Conservation (phyloP, 139 green algal genomes). For the Nannochloris sp. region DNA sequence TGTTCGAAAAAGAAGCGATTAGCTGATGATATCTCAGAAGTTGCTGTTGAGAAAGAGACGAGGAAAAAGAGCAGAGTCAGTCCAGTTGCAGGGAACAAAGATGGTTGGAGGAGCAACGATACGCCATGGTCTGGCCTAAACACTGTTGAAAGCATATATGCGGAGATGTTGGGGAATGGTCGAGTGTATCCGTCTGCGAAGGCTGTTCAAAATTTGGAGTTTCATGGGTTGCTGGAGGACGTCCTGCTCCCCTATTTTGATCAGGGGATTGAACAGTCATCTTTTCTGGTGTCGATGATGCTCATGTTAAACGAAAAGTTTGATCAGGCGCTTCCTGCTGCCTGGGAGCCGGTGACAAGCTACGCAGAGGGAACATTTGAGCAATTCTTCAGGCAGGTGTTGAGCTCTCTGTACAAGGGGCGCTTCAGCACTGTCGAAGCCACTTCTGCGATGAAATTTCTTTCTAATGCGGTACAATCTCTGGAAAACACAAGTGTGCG, state of each 20-base stretch:
- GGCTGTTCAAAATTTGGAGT: slow-evolving; percentile 63
- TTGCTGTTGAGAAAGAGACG: too few species aligned
- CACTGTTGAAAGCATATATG: slow-evolving; percentile 52
- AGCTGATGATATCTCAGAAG: too few species aligned
- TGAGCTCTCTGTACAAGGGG: not conserved
- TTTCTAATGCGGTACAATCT: slow-evolving; percentile 75
- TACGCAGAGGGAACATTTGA: too few species aligned
- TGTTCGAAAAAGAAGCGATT: too few species aligned
- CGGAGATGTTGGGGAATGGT: slow-evolving; percentile 41
- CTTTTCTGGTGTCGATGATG: slow-evolving; percentile 74
- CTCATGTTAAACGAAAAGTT: not conserved
- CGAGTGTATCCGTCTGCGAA: not conserved
- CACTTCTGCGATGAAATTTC: slow-evolving; percentile 75
- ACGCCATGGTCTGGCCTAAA: not conserved
- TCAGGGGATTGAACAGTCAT: slow-evolving; percentile 12
- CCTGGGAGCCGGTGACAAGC: too few species aligned
- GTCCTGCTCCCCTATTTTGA: slow-evolving; percentile 89
- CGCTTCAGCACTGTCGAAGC: slow-evolving; percentile 52
- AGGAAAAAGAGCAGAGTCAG: too few species aligned
- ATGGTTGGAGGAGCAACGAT: too few species aligned
- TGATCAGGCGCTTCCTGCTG: too few species aligned
- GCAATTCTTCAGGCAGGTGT: too few species aligned
- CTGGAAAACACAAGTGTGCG: slow-evolving; percentile 83
- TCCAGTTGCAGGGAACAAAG: too few species aligned
- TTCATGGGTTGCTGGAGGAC: slow-evolving; percentile 91